Evolutionary conservation across 2,329 filamentous ascomycete species (phyloP).

Genomic region (Fusarium sp.): DNA sequence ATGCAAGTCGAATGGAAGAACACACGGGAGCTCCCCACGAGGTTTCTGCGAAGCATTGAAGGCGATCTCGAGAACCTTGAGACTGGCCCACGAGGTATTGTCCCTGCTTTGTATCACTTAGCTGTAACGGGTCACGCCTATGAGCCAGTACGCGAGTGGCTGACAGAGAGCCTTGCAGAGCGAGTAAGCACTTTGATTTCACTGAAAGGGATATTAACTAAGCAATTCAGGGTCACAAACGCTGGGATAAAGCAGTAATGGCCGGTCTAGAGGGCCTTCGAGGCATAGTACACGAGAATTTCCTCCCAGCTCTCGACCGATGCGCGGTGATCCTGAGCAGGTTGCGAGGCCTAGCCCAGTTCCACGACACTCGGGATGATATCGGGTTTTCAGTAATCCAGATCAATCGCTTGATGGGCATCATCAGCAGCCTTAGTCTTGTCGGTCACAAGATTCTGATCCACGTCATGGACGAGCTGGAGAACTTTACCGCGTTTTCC

Average conservation of each 20-base stretch:
- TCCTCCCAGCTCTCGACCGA: slow-evolving; percentile 89
- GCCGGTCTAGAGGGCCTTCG: slow-evolving; percentile 85
- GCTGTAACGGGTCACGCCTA: slow-evolving; percentile 88
- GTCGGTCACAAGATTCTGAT: slow-evolving; percentile 82
- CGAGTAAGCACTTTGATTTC: slow-evolving; percentile 67
- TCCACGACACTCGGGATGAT: slow-evolving; percentile 77
- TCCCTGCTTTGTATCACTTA: slow-evolving; percentile 86
- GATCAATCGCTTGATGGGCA: slow-evolving; percentile 77
- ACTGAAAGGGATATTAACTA: slow-evolving; percentile 34
- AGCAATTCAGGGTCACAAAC: slow-evolving; percentile 81
- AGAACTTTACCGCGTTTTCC: slow-evolving; percentile 84
- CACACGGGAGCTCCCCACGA: slow-evolving; percentile 81
- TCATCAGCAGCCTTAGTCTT: slow-evolving; percentile 81
- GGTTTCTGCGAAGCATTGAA: slow-evolving; percentile 84
- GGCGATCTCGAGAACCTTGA: slow-evolving; percentile 77
- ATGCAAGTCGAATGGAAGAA: slow-evolving; percentile 88
- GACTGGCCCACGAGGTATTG: slow-evolving; percentile 73
- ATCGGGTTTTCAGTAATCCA: slow-evolving; percentile 77
- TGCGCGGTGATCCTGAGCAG: slow-evolving; percentile 86
- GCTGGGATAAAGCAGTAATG: slow-evolving; percentile 92
- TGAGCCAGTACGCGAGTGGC: slow-evolving; percentile 85
- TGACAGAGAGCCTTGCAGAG: slow-evolving; percentile 86
- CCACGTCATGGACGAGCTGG: slow-evolving; percentile 81
- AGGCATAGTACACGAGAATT: slow-evolving; percentile 86
- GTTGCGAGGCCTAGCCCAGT: slow-evolving; percentile 86